Evolutionary conservation across 108 stramenopile species (phyloP), one percentile per base, ranked within the genome.

Genomic region (Cyclostephanos invisitatus): DNA sequence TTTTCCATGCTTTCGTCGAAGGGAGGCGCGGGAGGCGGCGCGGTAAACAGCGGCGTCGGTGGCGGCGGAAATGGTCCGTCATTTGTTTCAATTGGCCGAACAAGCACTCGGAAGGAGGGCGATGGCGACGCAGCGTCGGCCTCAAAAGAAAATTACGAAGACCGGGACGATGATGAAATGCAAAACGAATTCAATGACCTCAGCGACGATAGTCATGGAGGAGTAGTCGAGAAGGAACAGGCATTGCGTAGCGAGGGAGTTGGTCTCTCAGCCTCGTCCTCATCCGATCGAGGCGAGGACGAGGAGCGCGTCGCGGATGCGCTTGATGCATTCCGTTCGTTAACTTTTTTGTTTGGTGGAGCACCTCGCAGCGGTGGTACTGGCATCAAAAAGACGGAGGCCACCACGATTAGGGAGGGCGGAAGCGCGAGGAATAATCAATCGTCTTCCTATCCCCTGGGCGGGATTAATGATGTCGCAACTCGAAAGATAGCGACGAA

Each of bases 21-120:
- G 22, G 8, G 44, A 17, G 44, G 59, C 5, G 27, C 58, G 21
- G 20, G 29, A 0, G 44, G 25, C 9, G 58, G 9, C 42, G 5
- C 27, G 1, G 11, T 56, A 11, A 25, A 32, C 28, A 57, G 66
- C 25, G n/a, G 37, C 37, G 35, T 24, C 56, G 28, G 27, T 3
- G 27, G 29, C 17, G 27, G 29, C 17, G 25, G 54, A 35, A 62
- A 63, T 24, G 70, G 62, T 61, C 80, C 80, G 14, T 64, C 64
- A n/a, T 69, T 81, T 62, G 80, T 74, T 37, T 51, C 68, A 0
- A 51, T 81, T 28, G 80, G 80, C 11, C 73, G 80, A 44, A 71
- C 63, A 0, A 73, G 46, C 42, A 29, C 62, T 0, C 38, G 72
- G 62, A 54, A 37, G 22, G 25, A 42, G 44, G 50, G 53, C 62